These are phyloP conservation scores for Fusarium hostae DNA, from an alignment of 2,329 filamentous ascomycete genomes.

Conservation along the genomic window DNA sequence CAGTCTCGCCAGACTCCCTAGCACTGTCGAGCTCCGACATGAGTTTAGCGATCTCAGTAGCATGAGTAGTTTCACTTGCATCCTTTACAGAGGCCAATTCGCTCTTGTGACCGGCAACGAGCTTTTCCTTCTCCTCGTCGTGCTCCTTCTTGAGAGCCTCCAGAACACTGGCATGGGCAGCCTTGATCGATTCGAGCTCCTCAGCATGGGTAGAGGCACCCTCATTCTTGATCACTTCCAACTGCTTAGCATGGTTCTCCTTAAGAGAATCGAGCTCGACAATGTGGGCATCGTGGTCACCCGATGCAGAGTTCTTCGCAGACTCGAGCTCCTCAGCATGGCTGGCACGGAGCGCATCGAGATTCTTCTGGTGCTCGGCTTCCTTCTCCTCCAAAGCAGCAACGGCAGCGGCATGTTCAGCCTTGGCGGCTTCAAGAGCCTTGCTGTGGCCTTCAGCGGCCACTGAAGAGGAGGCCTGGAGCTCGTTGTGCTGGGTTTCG, in stretches of 20 bases:
- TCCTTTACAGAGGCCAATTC: slow-evolving; percentile 48
- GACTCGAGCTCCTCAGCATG: slow-evolving; percentile 69
- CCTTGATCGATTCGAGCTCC: slow-evolving; percentile 56
- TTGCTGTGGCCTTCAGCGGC: slow-evolving; percentile 53
- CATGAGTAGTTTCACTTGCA: slow-evolving; percentile 42
- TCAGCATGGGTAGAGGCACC: slow-evolving; percentile 53
- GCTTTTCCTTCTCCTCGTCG: slow-evolving; percentile 51
- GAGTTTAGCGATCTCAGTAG: slow-evolving; percentile 44
- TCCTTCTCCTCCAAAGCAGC: slow-evolving; percentile 63
- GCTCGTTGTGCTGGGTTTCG: slow-evolving; percentile 66
- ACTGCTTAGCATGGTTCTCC: slow-evolving; percentile 62
- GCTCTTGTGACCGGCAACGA: slow-evolving; percentile 47
- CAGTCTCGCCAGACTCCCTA: slow-evolving; percentile 48
- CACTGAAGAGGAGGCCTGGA: slow-evolving; percentile 52
- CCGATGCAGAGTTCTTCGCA: slow-evolving; percentile 63
- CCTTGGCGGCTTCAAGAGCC: slow-evolving; percentile 56
- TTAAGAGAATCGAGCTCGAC: slow-evolving; percentile 66
- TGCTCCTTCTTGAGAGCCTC: slow-evolving; percentile 56
- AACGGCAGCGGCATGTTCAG: slow-evolving; percentile 57
- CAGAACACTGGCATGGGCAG: slow-evolving; percentile 57
- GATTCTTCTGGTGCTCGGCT: slow-evolving; percentile 62
- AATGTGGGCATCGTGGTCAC: slow-evolving; percentile 60
- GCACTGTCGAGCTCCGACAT: slow-evolving; percentile 47
- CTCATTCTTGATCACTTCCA: slow-evolving; percentile 57
- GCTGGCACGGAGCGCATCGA: slow-evolving; percentile 66